Conservation (phyloP, 2,329 filamentous ascomycete species). For the Exophiala xenobiotica region DNA sequence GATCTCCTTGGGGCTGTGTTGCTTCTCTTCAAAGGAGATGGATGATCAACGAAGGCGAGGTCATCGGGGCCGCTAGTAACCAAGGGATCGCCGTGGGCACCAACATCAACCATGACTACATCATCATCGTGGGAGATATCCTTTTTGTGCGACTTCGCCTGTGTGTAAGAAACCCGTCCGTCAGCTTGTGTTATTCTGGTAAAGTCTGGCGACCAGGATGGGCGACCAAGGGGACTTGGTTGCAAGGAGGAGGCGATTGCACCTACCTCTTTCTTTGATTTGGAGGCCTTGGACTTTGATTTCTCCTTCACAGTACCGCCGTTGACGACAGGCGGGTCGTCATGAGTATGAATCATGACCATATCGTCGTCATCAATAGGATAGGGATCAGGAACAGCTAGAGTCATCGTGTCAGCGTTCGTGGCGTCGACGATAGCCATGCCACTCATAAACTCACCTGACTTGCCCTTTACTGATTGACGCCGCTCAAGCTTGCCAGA, state of each 20-base stretch:
- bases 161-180: constrained; percentile 22
- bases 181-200: constrained; percentile 24
- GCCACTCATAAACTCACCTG: constrained; percentile 12
- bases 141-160: constrained; percentile 33
- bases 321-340: constrained; percentile 36
- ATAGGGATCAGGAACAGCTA: constrained; percentile 55
- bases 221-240: constrained; percentile 11
- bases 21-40: constrained; percentile 58
- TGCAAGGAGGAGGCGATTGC: constrained; percentile 16
- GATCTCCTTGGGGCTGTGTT: constrained; percentile 64
- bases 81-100: constrained; percentile 46
- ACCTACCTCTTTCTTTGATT: constrained; percentile 41
- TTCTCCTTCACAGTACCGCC: constrained; percentile 37
- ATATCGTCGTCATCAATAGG: constrained; percentile 64
- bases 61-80: constrained; percentile 51
- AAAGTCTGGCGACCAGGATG: constrained; percentile 28
- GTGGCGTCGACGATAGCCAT: neutral
- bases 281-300: constrained; percentile 36
- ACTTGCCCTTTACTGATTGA: constrained; percentile 53
- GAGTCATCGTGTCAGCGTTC: constrained; percentile 15
- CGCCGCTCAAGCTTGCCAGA: constrained; percentile 50
- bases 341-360: constrained; percentile 56
- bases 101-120: constrained; percentile 55
- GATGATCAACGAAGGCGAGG: constrained; percentile 52
- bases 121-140: constrained; percentile 47